These are phyloP conservation scores for Phytophthora hybrid DNA, from an alignment of 352 stramenopile genomes.

Conservation along the genomic window DNA sequence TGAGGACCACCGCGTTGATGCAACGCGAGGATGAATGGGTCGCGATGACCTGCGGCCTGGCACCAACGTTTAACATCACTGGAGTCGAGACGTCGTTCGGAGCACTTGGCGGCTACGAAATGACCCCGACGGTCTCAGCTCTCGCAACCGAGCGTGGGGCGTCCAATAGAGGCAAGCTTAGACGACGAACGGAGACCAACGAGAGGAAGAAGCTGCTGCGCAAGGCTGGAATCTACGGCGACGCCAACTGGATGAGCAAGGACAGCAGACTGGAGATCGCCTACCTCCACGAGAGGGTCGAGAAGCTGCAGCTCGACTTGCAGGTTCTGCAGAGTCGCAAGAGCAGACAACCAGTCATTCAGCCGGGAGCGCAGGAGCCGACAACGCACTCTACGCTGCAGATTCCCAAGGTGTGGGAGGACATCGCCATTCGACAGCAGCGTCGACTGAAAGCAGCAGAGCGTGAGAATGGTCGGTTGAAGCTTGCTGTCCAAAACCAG, in stretches of 20 bases:
- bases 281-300: constrained; percentile 72
- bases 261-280: constrained; percentile 64
- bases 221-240: constrained; percentile 43
- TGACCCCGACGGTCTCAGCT: constrained; percentile 4
- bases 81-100: constrained; percentile 26
- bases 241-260: constrained; percentile 42
- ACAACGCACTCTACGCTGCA: constrained; percentile 16
- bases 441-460: constrained; percentile 43
- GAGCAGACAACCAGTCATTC: constrained; percentile 19
- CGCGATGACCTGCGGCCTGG: constrained; percentile 13
- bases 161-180: constrained; percentile 24
- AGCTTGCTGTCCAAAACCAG: constrained; percentile 50
- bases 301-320: constrained; percentile 47
- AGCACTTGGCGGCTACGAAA: constrained; percentile 13
- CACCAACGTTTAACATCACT: constrained; percentile 11
- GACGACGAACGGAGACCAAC: constrained; percentile 27
- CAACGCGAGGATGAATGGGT: constrained; percentile 25
- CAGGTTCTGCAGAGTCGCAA: constrained; percentile 46
- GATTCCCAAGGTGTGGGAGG: constrained; percentile 40
- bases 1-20: constrained; percentile 15
- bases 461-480: constrained; percentile 54
- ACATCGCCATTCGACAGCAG: constrained; percentile 44
- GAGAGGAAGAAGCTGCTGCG: constrained; percentile 53
- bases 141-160: background rate
- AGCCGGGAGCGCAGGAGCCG: background rate